A percentile compares a stretch with the other conserved stretches of the same genome.
Evolutionary conservation across 176 grass and related monocot species (phyloP).

Genomic region (Ampelocalamus luodianensis): DNA sequence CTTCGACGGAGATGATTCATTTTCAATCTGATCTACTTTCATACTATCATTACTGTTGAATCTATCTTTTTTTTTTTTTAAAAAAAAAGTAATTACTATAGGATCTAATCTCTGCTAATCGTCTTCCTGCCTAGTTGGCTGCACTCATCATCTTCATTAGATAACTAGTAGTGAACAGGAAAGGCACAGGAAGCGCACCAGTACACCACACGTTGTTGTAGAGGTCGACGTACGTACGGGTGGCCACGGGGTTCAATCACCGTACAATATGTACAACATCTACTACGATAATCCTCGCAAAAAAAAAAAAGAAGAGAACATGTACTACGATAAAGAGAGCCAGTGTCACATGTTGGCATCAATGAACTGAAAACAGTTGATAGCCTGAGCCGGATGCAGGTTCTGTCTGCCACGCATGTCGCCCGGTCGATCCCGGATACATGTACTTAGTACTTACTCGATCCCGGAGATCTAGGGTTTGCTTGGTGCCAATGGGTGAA

Average conservation of each 20-base stretch:
- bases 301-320: background rate
- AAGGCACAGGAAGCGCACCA: background rate
- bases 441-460: too few relatives aligned
- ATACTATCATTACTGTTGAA: background rate
- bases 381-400: background rate
- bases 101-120: background rate
- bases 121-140: background rate
- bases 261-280: background rate
- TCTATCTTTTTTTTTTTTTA: background rate
- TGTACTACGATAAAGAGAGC: background rate
- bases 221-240: background rate
- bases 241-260: too few relatives aligned
- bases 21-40: background rate
- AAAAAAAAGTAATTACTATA: background rate
- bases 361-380: background rate
- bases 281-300: background rate
- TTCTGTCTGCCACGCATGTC: background rate
- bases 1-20: too few relatives aligned
- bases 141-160: background rate
- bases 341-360: background rate
- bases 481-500: too few relatives aligned
- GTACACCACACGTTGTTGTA: background rate
- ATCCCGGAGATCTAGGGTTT: too few relatives aligned
- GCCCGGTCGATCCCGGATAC: too few relatives aligned
- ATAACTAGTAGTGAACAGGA: background rate